Evolutionary conservation across 768 basidiomycete species (phyloP).

Genomic region (Tephrocybe sp.): DNA sequence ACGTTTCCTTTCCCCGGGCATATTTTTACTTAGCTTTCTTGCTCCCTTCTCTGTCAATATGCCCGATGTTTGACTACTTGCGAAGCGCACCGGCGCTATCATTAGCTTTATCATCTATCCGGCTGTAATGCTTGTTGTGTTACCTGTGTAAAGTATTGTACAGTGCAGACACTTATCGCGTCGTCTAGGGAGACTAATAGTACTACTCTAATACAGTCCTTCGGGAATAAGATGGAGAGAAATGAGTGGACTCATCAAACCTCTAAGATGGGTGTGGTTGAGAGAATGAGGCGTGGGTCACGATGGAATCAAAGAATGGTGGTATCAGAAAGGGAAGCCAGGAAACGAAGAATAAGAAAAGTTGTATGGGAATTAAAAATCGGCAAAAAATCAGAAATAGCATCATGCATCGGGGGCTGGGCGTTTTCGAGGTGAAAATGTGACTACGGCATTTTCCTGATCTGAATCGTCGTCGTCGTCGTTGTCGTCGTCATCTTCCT

Average conservation of each 20-base stretch:
- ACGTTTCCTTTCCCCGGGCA: neutral
- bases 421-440: constrained; percentile 28
- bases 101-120: constrained; percentile 9
- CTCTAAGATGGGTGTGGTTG: neutral
- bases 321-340: neutral
- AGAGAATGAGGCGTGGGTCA: neutral
- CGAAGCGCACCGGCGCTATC: constrained; percentile 5
- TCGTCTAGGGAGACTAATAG: constrained; percentile 19
- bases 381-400: neutral
- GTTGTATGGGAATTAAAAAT: neutral
- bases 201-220: constrained; percentile 22
- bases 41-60: neutral
- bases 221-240: constrained; percentile 1
- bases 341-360: neutral
- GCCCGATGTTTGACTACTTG: neutral
- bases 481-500: constrained; percentile 16
- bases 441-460: constrained; percentile 22
- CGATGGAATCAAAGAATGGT: neutral
- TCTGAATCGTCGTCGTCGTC: constrained; percentile 21
- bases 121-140: constrained; percentile 18
- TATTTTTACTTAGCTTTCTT: constrained; percentile 5
- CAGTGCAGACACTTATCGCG: constrained; percentile 22
- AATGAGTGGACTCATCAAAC: neutral
- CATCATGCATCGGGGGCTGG: neutral
- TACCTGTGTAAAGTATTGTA: constrained; percentile 30